These are phyloP conservation scores for Leucocoprinus birnbaumii DNA, from an alignment of 768 basidiomycete species.

Conservation along the genomic window DNA sequence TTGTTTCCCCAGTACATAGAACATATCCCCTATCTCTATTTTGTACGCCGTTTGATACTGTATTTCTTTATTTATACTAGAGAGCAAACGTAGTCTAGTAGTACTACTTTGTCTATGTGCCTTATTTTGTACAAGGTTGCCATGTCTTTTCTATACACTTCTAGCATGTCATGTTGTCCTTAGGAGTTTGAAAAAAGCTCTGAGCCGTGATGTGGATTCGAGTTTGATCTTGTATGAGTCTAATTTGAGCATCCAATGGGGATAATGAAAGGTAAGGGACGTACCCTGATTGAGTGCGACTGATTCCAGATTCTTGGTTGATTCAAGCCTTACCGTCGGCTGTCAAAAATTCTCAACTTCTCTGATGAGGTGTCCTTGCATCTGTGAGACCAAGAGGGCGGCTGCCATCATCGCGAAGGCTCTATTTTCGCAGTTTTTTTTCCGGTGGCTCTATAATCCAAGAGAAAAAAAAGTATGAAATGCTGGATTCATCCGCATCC, in stretches of 20 bases:
- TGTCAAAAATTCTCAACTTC: neutral
- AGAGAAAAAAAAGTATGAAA: no score
- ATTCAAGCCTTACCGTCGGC: neutral
- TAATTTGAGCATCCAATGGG: neutral
- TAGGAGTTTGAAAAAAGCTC: neutral
- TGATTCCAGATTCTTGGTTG: neutral
- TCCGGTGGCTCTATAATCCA: no score
- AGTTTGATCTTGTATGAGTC: slow-evolving; percentile 2
- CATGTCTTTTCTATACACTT: neutral
- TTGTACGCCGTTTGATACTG: neutral
- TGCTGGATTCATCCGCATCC: no score
- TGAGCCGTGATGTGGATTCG: neutral
- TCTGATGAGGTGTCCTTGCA: neutral
- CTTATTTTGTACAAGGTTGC: slow-evolving; percentile 2
- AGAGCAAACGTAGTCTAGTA: neutral
- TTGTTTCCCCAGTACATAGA: neutral
- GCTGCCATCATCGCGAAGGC: no score
- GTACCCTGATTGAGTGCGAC: neutral
- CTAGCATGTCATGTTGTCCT: neutral
- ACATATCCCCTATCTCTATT: neutral
- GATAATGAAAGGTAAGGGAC: neutral
- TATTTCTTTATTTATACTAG: neutral
- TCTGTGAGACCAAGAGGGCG: neutral
- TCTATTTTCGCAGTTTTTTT: no score
- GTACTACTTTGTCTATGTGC: neutral